Conservation (phyloP, 176 grass and related monocot genomes). For the Bromus sterilis region DNA sequence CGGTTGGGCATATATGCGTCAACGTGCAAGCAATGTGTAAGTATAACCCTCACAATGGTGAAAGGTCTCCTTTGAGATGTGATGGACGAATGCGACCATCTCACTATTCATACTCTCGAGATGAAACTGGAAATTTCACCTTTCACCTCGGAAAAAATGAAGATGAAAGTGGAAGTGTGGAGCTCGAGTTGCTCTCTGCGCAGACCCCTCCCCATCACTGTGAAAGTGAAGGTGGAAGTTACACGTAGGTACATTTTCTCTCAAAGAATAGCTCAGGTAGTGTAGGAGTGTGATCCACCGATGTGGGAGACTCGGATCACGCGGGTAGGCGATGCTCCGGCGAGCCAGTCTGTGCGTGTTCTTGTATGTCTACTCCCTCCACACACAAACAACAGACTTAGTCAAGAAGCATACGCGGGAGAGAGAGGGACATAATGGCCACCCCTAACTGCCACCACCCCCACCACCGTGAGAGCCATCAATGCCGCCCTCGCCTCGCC, state of each 20-base stretch:
- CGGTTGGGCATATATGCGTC: neutral
- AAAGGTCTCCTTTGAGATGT: neutral
- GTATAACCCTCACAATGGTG: neutral
- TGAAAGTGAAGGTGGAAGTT: neutral
- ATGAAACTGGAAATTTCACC: no score
- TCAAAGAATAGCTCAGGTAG: neutral
- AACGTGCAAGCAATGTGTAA: neutral
- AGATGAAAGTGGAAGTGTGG: no score
- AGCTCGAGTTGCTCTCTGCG: no score
- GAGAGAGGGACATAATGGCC: conserved; percentile 23
- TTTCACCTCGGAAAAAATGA: no score
- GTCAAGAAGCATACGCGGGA: neutral
- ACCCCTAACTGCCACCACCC: conserved; percentile 10
- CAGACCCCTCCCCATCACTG: no score
- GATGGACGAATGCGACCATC: neutral
- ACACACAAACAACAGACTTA: neutral
- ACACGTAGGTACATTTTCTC: no score
- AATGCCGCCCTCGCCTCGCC: conserved; percentile 17
- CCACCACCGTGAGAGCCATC: neutral
- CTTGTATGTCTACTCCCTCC: neutral
- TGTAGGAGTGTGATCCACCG: neutral
- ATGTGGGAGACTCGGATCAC: neutral
- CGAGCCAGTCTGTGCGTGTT: neutral
- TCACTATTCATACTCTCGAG: neutral
- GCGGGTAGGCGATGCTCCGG: neutral